Conservation (phyloP, 192 early-diverging fungal species). For the Podila epicladia region DNA sequence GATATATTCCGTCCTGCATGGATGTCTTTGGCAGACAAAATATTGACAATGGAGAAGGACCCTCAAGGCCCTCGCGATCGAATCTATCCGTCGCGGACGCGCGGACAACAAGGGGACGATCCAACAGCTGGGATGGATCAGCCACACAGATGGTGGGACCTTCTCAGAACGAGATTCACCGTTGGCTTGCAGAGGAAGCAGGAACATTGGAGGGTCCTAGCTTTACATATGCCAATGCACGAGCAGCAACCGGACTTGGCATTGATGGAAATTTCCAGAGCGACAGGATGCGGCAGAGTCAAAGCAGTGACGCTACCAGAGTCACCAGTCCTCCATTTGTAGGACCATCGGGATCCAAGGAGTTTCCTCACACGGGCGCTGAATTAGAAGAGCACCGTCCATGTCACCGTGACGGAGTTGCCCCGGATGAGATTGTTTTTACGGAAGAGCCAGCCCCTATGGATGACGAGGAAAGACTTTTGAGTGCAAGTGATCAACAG, state of each 20-base stretch:
- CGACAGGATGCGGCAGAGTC: not conserved
- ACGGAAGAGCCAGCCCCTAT: slow-evolving; percentile 5
- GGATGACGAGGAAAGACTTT: too few relatives aligned
- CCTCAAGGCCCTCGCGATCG: not conserved
- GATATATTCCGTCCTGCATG: slow-evolving; percentile 37
- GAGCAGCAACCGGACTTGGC: not conserved
- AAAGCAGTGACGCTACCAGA: slow-evolving; percentile 5
- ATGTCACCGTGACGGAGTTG: slow-evolving; percentile 14
- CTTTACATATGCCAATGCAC: not conserved
- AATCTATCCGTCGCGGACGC: not conserved
- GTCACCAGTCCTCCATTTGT: slow-evolving; percentile 2
- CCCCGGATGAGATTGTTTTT: slow-evolving; percentile 21
- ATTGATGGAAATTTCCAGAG: not conserved
- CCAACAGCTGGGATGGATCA: slow-evolving; percentile 35
- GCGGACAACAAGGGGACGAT: slow-evolving; percentile 13
- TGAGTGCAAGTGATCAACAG: too few relatives aligned
- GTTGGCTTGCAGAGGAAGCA: slow-evolving; percentile 39
- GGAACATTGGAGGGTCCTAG: slow-evolving; percentile 26
- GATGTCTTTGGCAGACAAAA: slow-evolving; percentile 21
- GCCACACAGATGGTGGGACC: slow-evolving; percentile 4
- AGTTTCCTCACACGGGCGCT: not conserved
- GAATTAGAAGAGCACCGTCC: not conserved
- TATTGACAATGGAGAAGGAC: not conserved
- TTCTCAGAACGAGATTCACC: slow-evolving; percentile 35
- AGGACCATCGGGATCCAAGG: not conserved